Evolutionary conservation across 2,329 filamentous ascomycete genomes (phyloP), one percentile per base, ranked within the genome.

Genomic region (Amesomyces nigricolor): DNA sequence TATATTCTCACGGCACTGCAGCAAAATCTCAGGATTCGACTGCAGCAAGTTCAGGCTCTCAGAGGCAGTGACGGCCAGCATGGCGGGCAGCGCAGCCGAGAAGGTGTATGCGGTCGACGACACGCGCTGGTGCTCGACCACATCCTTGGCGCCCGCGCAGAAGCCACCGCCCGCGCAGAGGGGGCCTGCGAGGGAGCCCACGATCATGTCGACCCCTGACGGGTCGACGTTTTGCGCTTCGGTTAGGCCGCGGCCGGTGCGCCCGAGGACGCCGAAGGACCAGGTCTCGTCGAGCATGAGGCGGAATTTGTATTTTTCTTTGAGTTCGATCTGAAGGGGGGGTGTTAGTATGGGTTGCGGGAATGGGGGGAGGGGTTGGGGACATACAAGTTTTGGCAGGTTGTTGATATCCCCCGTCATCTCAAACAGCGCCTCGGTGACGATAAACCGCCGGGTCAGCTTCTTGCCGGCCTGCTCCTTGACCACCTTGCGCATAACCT

Each of bases 161-260:
- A 99, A 99, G 14, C 94, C 94, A 63, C 95, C 94, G 53, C 91
- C 92, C 9, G 89, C 91, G 67, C 92, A 94, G 38, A 99, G 79
- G 14, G 91, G 88, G 2, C 94, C 92, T 11, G 92, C 86, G 45
- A 99, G 82, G 37, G 90, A 95, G 43, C 95, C 94, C 51, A 97
- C 82, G 63, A 99, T 92, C 91, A 99, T 96, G 74, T 99, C 94
- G 48, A 99, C 86, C 68, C 95, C 88, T 9, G 87, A 83, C 0
- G 92, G 85, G 69, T 97, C 94, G 16, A 99, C 92, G 64, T 97
- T 96, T 68, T 97, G 94, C 5, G 92, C 89, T 75, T 99, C 95
- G 0, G 94, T 97, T 39, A 97, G 78, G 57, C 94, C 94, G 51
- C 91, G 86, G 17, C 94, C 95, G 26, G 90, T 96, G 59, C 91